Evolutionary conservation across 495 filamentous ascomycete species (phyloP), one percentile per base, ranked within the genome.

Genomic region (Haplographium delicatum): DNA sequence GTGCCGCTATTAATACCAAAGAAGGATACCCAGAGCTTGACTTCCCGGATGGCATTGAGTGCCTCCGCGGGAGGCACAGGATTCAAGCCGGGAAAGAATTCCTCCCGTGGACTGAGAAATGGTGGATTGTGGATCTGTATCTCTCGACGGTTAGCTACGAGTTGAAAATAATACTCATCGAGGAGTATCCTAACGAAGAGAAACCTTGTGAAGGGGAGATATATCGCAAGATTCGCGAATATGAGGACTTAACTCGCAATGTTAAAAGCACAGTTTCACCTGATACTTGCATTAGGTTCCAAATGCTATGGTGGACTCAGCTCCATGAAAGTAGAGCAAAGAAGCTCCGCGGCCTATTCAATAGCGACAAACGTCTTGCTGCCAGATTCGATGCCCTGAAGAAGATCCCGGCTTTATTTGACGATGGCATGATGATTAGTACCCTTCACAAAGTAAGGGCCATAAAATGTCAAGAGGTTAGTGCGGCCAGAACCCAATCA

Each of bases 201-300:
- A 51, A n/a, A n/a, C n/a, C n/a, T n/a, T n/a, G n/a, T n/a, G n/a
- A n/a, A n/a, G n/a, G n/a, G n/a, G 30, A 50, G 35, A 50, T 50
- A 33, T 50, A 41, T 41, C 47, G 47, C 47, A 50, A 50, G 47
- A 50, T 50, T 35, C 25, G 34, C 15, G 47, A 50, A 50, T 50
- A 50, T 35, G 7, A 50, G 5, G 16, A 8, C 41, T 23, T 50
- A 4, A 33, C 35, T 9, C 4, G 22, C 6, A 22, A 41, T 5
- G 34, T 15, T 28, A 20, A 50, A 20, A 50, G 47, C 47, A 4
- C 24, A 18, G 22, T 50, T 8, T 41, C 47, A 26, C 47, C 47
- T 19, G 25, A 19, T 50, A 50, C 47, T 24, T 50, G 47, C 30
- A 24, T 50, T 10, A 50, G 34, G 20, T 28, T 50, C 35, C 20